These are phyloP conservation scores for Pelargonium cotyledonis DNA, from an alignment of 441 rosid species.

Conservation along the genomic window DNA sequence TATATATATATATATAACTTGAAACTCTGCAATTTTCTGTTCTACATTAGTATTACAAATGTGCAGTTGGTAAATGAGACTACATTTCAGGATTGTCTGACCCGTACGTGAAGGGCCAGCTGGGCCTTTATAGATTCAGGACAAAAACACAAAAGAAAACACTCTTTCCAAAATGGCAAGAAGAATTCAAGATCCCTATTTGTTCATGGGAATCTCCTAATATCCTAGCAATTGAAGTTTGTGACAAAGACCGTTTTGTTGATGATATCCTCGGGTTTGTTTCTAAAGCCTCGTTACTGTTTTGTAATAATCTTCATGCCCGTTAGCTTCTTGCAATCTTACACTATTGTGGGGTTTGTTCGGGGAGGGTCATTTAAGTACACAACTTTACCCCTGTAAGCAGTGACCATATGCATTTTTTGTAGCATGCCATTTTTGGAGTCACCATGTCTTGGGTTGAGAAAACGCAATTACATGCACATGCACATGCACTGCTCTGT, in stretches of 20 bases:
- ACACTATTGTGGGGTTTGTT: no score
- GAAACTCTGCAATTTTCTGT: background rate
- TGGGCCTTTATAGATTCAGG: slow-evolving; percentile 68
- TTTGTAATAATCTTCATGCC: background rate
- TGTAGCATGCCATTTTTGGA: no score
- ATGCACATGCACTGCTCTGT: no score
- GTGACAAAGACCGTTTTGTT: slow-evolving; percentile 69
- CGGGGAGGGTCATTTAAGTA: no score
- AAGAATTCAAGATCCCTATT: slow-evolving; percentile 75
- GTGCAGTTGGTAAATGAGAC: slow-evolving; percentile 13
- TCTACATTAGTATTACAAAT: background rate
- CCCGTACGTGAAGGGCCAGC: slow-evolving; percentile 90
- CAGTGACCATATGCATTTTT: no score
- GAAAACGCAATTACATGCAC: no score
- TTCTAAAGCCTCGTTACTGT: slow-evolving; percentile 12
- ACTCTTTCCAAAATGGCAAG: slow-evolving; percentile 79
- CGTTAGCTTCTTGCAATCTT: background rate
- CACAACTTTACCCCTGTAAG: no score
- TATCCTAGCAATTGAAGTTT: slow-evolving; percentile 56
- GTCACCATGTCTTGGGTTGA: no score
- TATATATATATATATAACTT: no score
- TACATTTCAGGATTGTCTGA: slow-evolving; percentile 70
- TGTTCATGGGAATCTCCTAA: slow-evolving; percentile 66
- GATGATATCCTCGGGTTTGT: slow-evolving; percentile 74
- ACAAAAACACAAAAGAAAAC: slow-evolving; percentile 63